A percentile compares a stretch with the other conserved stretches of the same genome.
phyloP scores from a whole-genome alignment of 2,329 filamentous ascomycete genomes.

The Neopestalotiopsis rosae region DNA sequence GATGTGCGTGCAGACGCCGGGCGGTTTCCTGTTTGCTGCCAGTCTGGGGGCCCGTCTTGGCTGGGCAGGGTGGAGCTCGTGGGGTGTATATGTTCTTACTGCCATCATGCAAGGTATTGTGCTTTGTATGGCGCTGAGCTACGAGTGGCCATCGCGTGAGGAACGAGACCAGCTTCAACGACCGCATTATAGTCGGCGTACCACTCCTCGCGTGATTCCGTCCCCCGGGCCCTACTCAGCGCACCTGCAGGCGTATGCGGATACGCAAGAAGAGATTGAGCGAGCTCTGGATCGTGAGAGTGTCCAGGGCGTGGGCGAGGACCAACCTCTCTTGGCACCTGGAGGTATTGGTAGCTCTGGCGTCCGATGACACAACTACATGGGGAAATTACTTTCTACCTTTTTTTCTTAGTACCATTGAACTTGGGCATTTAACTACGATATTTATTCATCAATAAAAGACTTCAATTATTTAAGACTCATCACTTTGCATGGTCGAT shows the following conservation, averaged over 20 bases:
- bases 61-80: slow-evolving; percentile 88
- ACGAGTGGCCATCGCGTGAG: slow-evolving; percentile 53
- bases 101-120: slow-evolving; percentile 84
- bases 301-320: slow-evolving; percentile 38
- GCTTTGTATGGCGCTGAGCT: slow-evolving; percentile 80
- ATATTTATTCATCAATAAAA: background rate
- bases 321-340: slow-evolving; percentile 40
- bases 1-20: slow-evolving; percentile 98
- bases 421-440: background rate
- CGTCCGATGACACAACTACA: slow-evolving; percentile 29
- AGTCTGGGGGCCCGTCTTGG: slow-evolving; percentile 84
- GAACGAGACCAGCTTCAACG: slow-evolving; percentile 28
- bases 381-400: background rate
- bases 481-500: too few species aligned
- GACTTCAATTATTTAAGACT: too few species aligned
- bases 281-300: slow-evolving; percentile 38
- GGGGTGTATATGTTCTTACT: slow-evolving; percentile 89
- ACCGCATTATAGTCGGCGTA: slow-evolving; percentile 37
- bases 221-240: slow-evolving; percentile 40
- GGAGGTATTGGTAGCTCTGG: slow-evolving; percentile 39
- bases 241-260: slow-evolving; percentile 39
- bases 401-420: background rate
- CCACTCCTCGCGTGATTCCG: slow-evolving; percentile 37
- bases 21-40: slow-evolving; percentile 85
- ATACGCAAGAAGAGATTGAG: slow-evolving; percentile 41